phyloP scores from a whole-genome alignment of 2,329 filamentous ascomycete species.

The Sarocladium oryzae region DNA sequence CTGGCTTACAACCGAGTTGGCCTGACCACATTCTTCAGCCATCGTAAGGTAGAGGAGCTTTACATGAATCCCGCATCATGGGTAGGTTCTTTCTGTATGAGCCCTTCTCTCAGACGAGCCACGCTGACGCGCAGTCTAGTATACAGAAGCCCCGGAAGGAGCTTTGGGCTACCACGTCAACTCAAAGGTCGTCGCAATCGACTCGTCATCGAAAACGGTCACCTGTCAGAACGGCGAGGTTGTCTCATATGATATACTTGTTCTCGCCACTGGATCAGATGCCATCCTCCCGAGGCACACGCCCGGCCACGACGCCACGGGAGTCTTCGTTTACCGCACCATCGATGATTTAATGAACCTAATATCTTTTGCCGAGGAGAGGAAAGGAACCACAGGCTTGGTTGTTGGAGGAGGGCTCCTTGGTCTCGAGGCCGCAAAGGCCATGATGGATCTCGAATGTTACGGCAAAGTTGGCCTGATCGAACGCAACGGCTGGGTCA shows the following conservation, averaged over 20 bases:
- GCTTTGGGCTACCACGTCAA: slow-evolving; percentile 71
- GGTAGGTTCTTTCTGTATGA: slow-evolving; percentile 22
- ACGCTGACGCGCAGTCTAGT: slow-evolving; percentile 38
- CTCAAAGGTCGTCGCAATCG: slow-evolving; percentile 60
- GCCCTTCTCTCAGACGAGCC: not conserved
- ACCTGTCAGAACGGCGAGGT: slow-evolving; percentile 62
- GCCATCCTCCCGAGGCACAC: slow-evolving; percentile 66
- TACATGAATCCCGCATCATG: slow-evolving; percentile 82
- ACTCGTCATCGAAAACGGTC: slow-evolving; percentile 57
- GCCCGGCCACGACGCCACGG: slow-evolving; percentile 70
- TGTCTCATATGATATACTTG: slow-evolving; percentile 71
- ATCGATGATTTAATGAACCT: slow-evolving; percentile 74
- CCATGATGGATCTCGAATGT: slow-evolving; percentile 78
- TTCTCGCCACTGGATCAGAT: slow-evolving; percentile 81
- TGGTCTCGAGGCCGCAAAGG: slow-evolving; percentile 83
- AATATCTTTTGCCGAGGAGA: slow-evolving; percentile 61
- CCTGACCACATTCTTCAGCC: slow-evolving; percentile 81
- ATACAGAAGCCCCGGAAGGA: slow-evolving; percentile 57
- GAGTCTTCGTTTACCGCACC: slow-evolving; percentile 84
- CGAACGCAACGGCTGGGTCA: slow-evolving; percentile 75
- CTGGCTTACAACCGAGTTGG: slow-evolving; percentile 89
- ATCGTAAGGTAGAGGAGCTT: slow-evolving; percentile 77
- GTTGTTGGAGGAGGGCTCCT: slow-evolving; percentile 82
- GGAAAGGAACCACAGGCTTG: slow-evolving; percentile 62
- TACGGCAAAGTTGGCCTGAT: slow-evolving; percentile 71